A percentile compares a stretch with the other conserved stretches of the same genome.
These are phyloP conservation scores for Ogataea salicorniae DNA, from an alignment of 805 yeast genomes.

Conservation along the genomic window DNA sequence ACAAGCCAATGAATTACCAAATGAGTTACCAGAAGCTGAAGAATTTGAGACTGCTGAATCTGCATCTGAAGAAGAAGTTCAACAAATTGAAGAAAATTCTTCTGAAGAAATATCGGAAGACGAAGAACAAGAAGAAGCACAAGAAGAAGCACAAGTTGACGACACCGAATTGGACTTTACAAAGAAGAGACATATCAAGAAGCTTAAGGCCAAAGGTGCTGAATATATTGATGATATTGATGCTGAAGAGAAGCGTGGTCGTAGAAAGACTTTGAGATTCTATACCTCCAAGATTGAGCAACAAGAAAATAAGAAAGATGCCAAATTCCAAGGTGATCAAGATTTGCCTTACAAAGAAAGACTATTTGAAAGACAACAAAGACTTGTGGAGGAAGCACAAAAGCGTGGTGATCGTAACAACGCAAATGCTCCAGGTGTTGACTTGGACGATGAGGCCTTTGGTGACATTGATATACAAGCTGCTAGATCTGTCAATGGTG, in stretches of 20 bases:
- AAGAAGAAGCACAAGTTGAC: slow-evolving; percentile 24
- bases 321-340: slow-evolving; percentile 69
- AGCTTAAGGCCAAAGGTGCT: slow-evolving; percentile 39
- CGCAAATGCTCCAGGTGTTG: slow-evolving; percentile 42
- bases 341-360: slow-evolving; percentile 92
- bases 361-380: slow-evolving; percentile 81
- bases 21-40: slow-evolving; percentile 19
- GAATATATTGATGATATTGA: slow-evolving; percentile 75
- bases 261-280: slow-evolving; percentile 82
- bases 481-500: slow-evolving; percentile 28
- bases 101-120: slow-evolving; percentile 19
- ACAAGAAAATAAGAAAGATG: slow-evolving; percentile 56
- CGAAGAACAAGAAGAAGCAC: slow-evolving; percentile 16
- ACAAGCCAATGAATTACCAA: slow-evolving; percentile 59
- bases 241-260: slow-evolving; percentile 74
- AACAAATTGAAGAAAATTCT: slow-evolving; percentile 17
- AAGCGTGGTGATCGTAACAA: slow-evolving; percentile 64
- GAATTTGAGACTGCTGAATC: slow-evolving; percentile 17
- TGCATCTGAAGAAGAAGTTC: slow-evolving; percentile 18
- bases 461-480: slow-evolving; percentile 36
- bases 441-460: slow-evolving; percentile 46
- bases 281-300: slow-evolving; percentile 96
- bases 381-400: slow-evolving; percentile 83
- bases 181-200: slow-evolving; percentile 48
- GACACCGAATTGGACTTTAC: slow-evolving; percentile 49